phyloP scores from a whole-genome alignment of 2,329 filamentous ascomycete species.

The Didymella arachidicola region DNA sequence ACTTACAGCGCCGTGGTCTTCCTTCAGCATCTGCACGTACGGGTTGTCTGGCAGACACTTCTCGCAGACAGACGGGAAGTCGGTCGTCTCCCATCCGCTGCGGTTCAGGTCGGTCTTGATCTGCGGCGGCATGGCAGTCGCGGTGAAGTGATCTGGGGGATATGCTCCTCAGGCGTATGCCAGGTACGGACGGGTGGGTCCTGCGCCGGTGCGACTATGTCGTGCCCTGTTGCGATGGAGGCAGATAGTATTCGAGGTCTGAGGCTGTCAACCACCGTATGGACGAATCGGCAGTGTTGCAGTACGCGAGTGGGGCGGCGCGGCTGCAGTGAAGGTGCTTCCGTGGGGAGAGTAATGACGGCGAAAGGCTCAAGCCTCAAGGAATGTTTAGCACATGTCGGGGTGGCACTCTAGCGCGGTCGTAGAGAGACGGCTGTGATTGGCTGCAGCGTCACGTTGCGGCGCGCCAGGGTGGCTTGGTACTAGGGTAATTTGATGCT shows the following conservation, averaged over 20 bases:
- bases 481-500: constrained; percentile 17
- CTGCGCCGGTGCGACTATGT: constrained; percentile 10
- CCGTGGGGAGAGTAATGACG: constrained; percentile 18
- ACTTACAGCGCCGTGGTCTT: constrained; percentile 90
- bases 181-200: constrained; percentile 2
- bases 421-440: constrained; percentile 16
- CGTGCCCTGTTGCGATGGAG: constrained; percentile 8
- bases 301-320: constrained; percentile 22
- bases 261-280: neutral
- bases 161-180: constrained; percentile 12
- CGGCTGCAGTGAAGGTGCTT: constrained; percentile 12
- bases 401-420: constrained; percentile 17
- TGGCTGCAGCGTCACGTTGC: neutral
- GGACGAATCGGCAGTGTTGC: constrained; percentile 14
- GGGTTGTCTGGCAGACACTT: constrained; percentile 95
- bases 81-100: constrained; percentile 93
- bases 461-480: constrained; percentile 4
- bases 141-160: neutral
- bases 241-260: neutral
- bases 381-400: constrained; percentile 7
- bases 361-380: constrained; percentile 7
- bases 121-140: constrained; percentile 76
- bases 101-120: constrained; percentile 97
- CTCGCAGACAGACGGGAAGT: constrained; percentile 89
- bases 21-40: constrained; percentile 98